These are phyloP conservation scores for Malassezia nana DNA, from an alignment of 1,284 basidiomycete genomes.

Conservation along the genomic window DNA sequence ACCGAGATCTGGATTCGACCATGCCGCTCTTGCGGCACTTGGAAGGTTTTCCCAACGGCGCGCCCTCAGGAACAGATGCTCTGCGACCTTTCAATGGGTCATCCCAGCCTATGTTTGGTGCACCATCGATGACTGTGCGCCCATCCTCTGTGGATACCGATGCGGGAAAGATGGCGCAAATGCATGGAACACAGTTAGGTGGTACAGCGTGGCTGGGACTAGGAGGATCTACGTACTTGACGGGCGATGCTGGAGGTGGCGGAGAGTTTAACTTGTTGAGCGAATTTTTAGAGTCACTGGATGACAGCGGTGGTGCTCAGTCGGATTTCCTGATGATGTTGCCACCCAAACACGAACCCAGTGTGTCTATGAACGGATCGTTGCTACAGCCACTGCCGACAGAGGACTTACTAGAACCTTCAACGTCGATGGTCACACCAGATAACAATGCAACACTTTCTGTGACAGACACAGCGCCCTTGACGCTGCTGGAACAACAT, in stretches of 20 bases:
- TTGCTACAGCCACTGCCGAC: background rate
- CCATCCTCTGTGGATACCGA: background rate
- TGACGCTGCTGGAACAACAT: background rate
- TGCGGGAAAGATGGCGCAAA: background rate
- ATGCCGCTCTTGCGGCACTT: slow-evolving; percentile 1
- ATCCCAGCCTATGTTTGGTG: background rate
- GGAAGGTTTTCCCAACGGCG: background rate
- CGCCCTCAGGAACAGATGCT: background rate
- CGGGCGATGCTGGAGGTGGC: slow-evolving; percentile 37
- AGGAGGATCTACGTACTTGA: slow-evolving; percentile 26
- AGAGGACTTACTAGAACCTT: background rate
- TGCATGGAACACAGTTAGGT: slow-evolving; percentile 20
- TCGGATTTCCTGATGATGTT: background rate
- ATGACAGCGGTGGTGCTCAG: slow-evolving; percentile 13
- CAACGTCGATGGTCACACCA: slow-evolving; percentile 1
- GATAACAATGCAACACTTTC: background rate
- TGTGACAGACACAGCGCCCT: background rate
- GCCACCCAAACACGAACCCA: background rate
- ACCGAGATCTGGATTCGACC: background rate
- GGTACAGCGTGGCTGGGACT: slow-evolving; percentile 42
- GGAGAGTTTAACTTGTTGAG: slow-evolving; percentile 38
- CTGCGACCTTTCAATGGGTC: background rate
- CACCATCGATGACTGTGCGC: background rate
- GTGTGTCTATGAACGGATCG: background rate
- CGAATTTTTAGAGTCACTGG: slow-evolving; percentile 42